Base-by-base conservation (phyloP, 768 basidiomycete species). In the Auricularia cornea region DNA sequence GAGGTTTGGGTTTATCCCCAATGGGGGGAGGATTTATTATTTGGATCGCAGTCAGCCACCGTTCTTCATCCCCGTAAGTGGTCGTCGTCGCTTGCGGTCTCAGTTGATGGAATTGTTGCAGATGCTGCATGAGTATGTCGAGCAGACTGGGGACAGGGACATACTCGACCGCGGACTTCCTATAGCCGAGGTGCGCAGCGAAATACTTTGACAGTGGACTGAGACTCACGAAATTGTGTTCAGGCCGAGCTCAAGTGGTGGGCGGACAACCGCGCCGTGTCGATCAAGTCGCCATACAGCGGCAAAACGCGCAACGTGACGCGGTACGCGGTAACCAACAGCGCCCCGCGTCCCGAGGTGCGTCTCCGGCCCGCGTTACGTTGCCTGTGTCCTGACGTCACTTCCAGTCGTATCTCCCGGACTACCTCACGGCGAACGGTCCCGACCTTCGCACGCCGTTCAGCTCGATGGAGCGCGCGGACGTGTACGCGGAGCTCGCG, bases 11-110 rank as follows among this genome's bases (percentile, higher is more conserved):
- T 98, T 97, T 77, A 88, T 98, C 66, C 95, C 95, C 2, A 98
- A 97, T 68, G 95, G 95, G 4, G 94, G 93, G 3, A 82, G 94
- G 12, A 92, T 90, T 59, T 97, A 97, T 70, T 97, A 96, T 74
- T 73, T 96, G 66, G 82, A 95, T 69, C 84, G 95, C 63, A 94
- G 92, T n/a, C 93, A 96, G 70, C 94, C 94, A 14, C 94, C 94
- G 3, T 70, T 96, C 32, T 96, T 96, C 76, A 84, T 90, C 62
- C 87, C 87, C 69, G 90, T 89, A 63, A 62, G 80, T 70, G 3
- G n/a, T n/a, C n/a, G n/a, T n/a, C n/a, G n/a, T n/a, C n/a, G n/a
- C n/a, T n/a, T n/a, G n/a, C n/a, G n/a, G n/a, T n/a, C n/a, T n/a
- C n/a, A n/a, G n/a, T n/a, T n/a, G n/a, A n/a, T n/a, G n/a, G n/a